Conservation (phyloP, 176 grass and related monocot species). For the Carex scoparia region DNA sequence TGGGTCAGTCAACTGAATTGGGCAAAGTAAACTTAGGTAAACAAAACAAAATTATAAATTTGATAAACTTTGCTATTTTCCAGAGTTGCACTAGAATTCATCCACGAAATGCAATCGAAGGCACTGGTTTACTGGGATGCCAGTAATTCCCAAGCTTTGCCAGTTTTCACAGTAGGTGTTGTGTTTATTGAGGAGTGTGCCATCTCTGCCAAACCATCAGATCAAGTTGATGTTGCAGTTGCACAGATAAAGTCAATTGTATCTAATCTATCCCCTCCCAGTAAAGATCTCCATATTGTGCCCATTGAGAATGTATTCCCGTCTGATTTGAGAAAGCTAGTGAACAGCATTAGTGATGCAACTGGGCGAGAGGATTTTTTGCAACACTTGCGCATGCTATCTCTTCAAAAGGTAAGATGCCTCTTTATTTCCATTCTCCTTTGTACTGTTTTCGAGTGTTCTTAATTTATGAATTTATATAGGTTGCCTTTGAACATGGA, state of each 20-base stretch:
- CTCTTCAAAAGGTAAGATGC: slow-evolving; percentile 56
- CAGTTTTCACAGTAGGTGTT: slow-evolving; percentile 52
- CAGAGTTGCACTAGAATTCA: slow-evolving; percentile 79
- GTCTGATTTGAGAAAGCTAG: slow-evolving; percentile 31
- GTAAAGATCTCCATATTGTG: slow-evolving; percentile 45
- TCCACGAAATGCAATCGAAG: slow-evolving; percentile 80
- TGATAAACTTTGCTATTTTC: neutral
- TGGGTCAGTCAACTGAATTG: neutral
- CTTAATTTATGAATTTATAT: slow-evolving; percentile 26
- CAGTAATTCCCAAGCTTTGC: slow-evolving; percentile 73
- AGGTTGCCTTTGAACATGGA: slow-evolving; percentile 72
- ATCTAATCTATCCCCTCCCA: slow-evolving; percentile 28
- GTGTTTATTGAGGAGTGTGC: slow-evolving; percentile 61
- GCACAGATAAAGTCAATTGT: slow-evolving; percentile 46
- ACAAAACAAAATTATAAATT: neutral
- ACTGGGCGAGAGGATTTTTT: slow-evolving; percentile 86
- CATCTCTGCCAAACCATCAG: slow-evolving; percentile 1
- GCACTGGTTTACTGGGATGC: slow-evolving; percentile 69
- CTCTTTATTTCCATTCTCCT: neutral
- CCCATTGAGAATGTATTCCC: slow-evolving; percentile 50
- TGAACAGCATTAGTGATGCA: slow-evolving; percentile 50
- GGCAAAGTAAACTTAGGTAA: neutral
- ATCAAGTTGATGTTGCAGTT: neutral
- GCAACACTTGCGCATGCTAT: slow-evolving; percentile 48
- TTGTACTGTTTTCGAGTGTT: neutral